phyloP scores from a whole-genome alignment of 495 filamentous ascomycete genomes.

The Patellaria atrata region DNA sequence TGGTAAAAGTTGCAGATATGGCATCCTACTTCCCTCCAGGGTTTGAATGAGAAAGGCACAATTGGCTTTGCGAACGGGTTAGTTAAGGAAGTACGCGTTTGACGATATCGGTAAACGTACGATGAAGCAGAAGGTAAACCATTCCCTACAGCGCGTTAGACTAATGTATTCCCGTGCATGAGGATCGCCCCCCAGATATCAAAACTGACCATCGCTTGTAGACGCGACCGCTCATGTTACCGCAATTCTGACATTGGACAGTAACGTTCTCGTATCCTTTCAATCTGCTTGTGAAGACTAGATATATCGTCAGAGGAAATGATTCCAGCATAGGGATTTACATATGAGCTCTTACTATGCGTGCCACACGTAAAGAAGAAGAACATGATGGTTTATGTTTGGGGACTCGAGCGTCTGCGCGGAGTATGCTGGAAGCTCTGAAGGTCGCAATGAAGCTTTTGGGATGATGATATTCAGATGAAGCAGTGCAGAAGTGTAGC shows the following conservation, averaged over 20 bases:
- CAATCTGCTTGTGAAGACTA: conserved; percentile 26
- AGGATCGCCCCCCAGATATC: too few relatives aligned
- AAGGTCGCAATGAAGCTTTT: too few relatives aligned
- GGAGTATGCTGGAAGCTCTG: background rate
- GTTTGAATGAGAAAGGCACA: background rate
- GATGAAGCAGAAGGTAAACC: conserved; percentile 34
- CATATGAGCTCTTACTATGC: conserved; percentile 24
- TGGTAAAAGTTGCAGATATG: conserved; percentile 31
- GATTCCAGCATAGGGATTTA: too few relatives aligned
- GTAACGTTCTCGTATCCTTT: conserved; percentile 28
- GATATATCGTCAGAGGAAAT: background rate
- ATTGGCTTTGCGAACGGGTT: conserved; percentile 22
- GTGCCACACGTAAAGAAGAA: conserved; percentile 31
- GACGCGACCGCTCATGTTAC: conserved; percentile 25
- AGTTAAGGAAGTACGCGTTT: conserved; percentile 27
- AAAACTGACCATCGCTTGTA: conserved; percentile 24
- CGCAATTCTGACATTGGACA: conserved; percentile 32
- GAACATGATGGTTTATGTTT: conserved; percentile 16
- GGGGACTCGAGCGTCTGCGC: background rate
- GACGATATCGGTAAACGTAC: conserved; percentile 1
- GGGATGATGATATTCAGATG: too few relatives aligned
- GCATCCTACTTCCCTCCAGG: conserved; percentile 26
- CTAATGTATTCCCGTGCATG: too few relatives aligned
- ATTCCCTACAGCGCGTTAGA: conserved; percentile 24
- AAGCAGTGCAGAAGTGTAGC: too few relatives aligned